Base-by-base conservation (phyloP, 306 rosid genomes). In the Castanea mollissima region DNA sequence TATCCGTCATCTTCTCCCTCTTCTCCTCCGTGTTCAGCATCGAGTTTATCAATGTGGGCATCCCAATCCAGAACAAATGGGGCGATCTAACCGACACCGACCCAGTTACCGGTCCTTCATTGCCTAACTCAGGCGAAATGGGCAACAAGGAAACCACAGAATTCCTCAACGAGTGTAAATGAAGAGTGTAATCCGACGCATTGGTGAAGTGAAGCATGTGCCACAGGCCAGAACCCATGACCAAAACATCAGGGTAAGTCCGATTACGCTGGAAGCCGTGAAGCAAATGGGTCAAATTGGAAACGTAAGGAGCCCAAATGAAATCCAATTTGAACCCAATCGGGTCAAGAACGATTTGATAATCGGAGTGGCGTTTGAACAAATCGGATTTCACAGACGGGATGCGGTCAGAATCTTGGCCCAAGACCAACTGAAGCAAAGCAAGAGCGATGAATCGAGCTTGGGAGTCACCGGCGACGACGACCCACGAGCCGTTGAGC, bases 401-500 rank as follows among this genome's bases (percentile, higher is more conserved):
- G 85, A 88, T 62, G 0, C 73, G 82, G 20, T 81, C 77, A n/a
- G 88, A 70, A 73, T 89, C 46, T 41, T 41, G 46, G 46, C 46
- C 93, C 85, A 91, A 78, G 65, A 90, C 85, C 82, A 92, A 86
- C 69, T 69, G 63, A 58, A 94, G 76, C 83, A 94, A 68, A 19
- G 97, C 81, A 31, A 91, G 83, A 0, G 91, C 65, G 41, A 94
- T 60, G 11, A 87, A 58, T 38, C 98, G 83, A 34, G 97, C 97
- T 58, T 94, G 97, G 6, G 98, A 94, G 82, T 94, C 98, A 18
- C 98, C 98, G 11, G 93, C 97, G 32, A 94, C 84, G 35, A 94
- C 85, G 5, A 92, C 88, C 98, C 97, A 94, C 2, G 98, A 94
- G 34, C 98, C 98, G 58, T 94, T 92, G 56, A 94, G 94, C 89